phyloP scores from a whole-genome alignment of 108 stramenopile species.

The Nannochloropsis gaditana region DNA sequence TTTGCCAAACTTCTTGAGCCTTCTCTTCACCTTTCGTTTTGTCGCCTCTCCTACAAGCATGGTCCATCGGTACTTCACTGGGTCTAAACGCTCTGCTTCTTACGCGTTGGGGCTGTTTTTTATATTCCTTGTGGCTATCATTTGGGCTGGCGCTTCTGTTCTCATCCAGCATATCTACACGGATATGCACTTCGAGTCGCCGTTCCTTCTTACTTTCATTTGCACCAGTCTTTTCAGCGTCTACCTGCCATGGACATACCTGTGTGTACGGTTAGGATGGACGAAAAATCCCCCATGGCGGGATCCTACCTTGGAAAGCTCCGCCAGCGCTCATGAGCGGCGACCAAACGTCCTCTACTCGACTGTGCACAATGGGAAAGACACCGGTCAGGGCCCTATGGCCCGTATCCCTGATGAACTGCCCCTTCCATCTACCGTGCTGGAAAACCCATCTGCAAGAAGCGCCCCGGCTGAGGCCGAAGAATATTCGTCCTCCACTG shows the following conservation, averaged over 20 bases:
- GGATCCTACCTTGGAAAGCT: not conserved
- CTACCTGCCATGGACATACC: slow-evolving; percentile 40
- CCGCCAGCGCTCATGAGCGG: not conserved
- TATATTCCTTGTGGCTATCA: slow-evolving; percentile 67
- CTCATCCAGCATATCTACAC: slow-evolving; percentile 69
- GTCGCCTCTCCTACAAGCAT: not conserved
- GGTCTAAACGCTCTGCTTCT: slow-evolving; percentile 20
- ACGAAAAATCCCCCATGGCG: slow-evolving; percentile 30
- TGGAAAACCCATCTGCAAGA: too few relatives aligned
- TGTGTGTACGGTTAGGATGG: not conserved
- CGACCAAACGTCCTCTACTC: too few relatives aligned
- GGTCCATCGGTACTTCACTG: not conserved
- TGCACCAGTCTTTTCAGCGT: slow-evolving; percentile 66
- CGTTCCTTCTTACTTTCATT: slow-evolving; percentile 84
- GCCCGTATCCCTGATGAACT: too few relatives aligned
- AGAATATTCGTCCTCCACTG: not conserved
- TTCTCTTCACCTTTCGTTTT: too few relatives aligned
- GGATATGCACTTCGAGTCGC: slow-evolving; percentile 67
- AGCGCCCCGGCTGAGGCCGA: not conserved
- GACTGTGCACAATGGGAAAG: too few relatives aligned
- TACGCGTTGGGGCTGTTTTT: slow-evolving; percentile 65
- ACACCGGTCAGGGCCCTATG: too few relatives aligned
- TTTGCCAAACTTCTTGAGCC: too few relatives aligned
- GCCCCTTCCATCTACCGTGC: too few relatives aligned
- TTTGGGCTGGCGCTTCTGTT: slow-evolving; percentile 75